Percentiles rank a stretch among this genome's conserved stretches.
phyloP scores from a whole-genome alignment of 164 flowering plant species.

The Vitis amurensis region DNA sequence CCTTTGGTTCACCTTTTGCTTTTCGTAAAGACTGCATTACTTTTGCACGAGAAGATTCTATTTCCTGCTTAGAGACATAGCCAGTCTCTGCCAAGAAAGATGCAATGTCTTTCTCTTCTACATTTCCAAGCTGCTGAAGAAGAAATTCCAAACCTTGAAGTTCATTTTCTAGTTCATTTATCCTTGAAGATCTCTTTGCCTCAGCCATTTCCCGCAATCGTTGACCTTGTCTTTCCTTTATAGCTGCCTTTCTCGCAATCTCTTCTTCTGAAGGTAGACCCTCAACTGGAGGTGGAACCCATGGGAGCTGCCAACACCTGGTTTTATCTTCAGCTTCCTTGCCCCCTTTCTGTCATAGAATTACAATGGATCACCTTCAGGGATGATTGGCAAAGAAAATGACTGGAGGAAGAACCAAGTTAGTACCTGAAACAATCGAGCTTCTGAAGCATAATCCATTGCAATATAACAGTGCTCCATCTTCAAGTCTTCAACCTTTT shows the following conservation, averaged over 20 bases:
- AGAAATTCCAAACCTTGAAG: conserved; percentile 78
- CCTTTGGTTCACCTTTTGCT: conserved; percentile 84
- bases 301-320: conserved; percentile 93
- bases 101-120: conserved; percentile 55
- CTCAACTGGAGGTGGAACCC: conserved; percentile 79
- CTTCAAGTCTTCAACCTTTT: conserved; percentile 95
- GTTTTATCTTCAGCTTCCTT: conserved; percentile 87
- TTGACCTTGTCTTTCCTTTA: conserved; percentile 91
- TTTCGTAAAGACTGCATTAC: conserved; percentile 69
- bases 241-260: conserved; percentile 91
- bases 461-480: conserved; percentile 95
- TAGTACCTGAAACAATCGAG: conserved; percentile 71
- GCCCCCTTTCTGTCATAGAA: conserved; percentile 59
- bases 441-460: conserved; percentile 76
- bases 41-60: conserved; percentile 62
- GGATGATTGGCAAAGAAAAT: not conserved
- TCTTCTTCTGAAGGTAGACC: conserved; percentile 91
- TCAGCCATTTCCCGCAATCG: conserved; percentile 96
- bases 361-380: not conserved
- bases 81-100: conserved; percentile 74
- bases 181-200: conserved; percentile 78
- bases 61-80: conserved; percentile 75
- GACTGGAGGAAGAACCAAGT: not conserved
- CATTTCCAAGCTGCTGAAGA: conserved; percentile 63
- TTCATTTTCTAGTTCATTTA: conserved; percentile 84